Base-by-base conservation (phyloP, 164 flowering plant genomes). In the Houttuynia cordata region DNA sequence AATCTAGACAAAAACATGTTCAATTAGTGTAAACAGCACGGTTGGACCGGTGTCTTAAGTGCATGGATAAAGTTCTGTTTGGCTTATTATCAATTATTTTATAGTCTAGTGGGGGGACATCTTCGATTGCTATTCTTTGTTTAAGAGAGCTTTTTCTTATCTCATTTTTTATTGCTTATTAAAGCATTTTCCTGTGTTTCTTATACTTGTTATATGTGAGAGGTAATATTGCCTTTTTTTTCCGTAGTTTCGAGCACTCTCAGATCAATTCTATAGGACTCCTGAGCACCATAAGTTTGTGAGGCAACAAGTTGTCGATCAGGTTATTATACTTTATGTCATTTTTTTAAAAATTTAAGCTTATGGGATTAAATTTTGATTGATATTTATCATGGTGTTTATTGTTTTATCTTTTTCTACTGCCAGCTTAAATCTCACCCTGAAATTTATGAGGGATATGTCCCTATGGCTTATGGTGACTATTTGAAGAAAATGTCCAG, bases 211-310 rank as follows among this genome's bases (percentile, higher is more conserved):
- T 2, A 2, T 30, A 2, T 2, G 14, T 45, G 49, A 7, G 17
- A 10, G 49, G 49, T 45, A 34, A 24, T 37, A 0, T 37, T 57
- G 12, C 24, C 40, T 34, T 60, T 25, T 30, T 51, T 21, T 14
- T 67, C 68, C 51, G 17, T 83, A 91, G 98, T 91, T 91, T 53
- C 94, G 98, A 39, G 78, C 98, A 57, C 65, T 91, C 57, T 88
- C 98, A 62, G 98, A 91, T 76, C 98, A 91, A 70, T 81, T 91
- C 58, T 91, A 91, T 70, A 87, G 96, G 18, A 70, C 83, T 61
- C 55, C 84, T 49, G 91, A 87, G 59, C 86, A 88, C 78, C 98
- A 88, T 67, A 78, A 78, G 62, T 74, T 79, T 77, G 96, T 91
- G 64, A 79, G 96, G 73, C 72, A 81, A 53, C 84, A 79, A 74